These are phyloP conservation scores for Penicillium brevicompactum DNA, from an alignment of 2,329 filamentous ascomycete species.

Conservation along the genomic window DNA sequence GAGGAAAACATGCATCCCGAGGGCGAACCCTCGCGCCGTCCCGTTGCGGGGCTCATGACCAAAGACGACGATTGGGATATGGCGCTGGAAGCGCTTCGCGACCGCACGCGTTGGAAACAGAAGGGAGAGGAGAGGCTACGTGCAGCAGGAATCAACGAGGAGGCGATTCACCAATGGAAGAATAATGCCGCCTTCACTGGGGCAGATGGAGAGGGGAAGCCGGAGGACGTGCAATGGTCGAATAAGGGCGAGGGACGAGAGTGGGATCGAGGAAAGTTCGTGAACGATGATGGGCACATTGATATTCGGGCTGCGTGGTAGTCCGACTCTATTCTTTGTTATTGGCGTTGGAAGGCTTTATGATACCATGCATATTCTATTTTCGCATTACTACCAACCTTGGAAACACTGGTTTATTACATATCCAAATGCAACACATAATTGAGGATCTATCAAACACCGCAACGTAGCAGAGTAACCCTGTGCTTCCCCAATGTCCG, in stretches of 20 bases:
- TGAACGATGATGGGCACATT: slow-evolving; percentile 58
- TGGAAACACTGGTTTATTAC: not conserved
- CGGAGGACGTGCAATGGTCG: slow-evolving; percentile 73
- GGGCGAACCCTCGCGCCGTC: slow-evolving; percentile 54
- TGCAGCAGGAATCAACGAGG: slow-evolving; percentile 76
- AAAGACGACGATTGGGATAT: slow-evolving; percentile 74
- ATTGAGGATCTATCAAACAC: not conserved
- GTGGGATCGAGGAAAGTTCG: slow-evolving; percentile 58
- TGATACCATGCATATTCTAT: slow-evolving; percentile 4
- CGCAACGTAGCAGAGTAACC: not conserved
- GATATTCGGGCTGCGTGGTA: slow-evolving; percentile 54
- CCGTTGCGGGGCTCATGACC: slow-evolving; percentile 46
- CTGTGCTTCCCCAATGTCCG: not conserved
- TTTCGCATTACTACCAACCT: not conserved
- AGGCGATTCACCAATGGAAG: slow-evolving; percentile 73
- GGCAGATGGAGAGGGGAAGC: slow-evolving; percentile 54
- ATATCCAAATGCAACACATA: not conserved
- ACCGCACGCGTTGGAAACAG: slow-evolving; percentile 76
- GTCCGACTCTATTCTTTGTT: not conserved
- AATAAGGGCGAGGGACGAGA: slow-evolving; percentile 66
- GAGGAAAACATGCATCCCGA: slow-evolving; percentile 53
- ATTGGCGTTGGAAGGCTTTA: slow-evolving; percentile 9
- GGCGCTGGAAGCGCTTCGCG: slow-evolving; percentile 73
- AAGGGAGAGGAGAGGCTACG: slow-evolving; percentile 75
- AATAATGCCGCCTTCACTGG: slow-evolving; percentile 60